These are phyloP conservation scores for Ogataea nakhonphanomensis DNA, from an alignment of 805 yeast species.

Conservation along the genomic window DNA sequence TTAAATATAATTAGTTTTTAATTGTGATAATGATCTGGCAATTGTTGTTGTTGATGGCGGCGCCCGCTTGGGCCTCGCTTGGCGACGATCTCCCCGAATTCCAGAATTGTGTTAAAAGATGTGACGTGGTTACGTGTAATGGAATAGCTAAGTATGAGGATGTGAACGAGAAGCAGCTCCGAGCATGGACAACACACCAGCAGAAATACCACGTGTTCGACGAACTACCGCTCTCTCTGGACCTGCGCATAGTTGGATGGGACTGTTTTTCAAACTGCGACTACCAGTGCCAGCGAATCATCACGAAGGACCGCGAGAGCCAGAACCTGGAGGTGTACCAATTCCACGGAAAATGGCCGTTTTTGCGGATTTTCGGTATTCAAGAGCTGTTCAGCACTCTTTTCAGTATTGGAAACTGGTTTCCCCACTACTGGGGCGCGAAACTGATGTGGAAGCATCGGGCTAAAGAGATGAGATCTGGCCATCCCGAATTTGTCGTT, in stretches of 20 bases:
- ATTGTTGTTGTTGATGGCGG: neutral
- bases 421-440: conserved; percentile 58
- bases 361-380: conserved; percentile 66
- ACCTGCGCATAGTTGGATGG: conserved; percentile 58
- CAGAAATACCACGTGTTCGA: conserved; percentile 37
- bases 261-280: conserved; percentile 80
- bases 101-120: conserved; percentile 50
- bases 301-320: conserved; percentile 53
- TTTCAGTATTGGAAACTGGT: conserved; percentile 69
- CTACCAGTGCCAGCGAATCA: conserved; percentile 81
- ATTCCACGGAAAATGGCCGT: conserved; percentile 99
- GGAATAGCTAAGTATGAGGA: conserved; percentile 24
- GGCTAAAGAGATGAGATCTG: conserved; percentile 16
- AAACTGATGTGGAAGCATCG: conserved; percentile 30
- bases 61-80: conserved; percentile 41
- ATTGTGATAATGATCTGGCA: conserved; percentile 1
- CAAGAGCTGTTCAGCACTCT: conserved; percentile 82
- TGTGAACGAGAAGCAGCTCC: conserved; percentile 24
- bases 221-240: conserved; percentile 38
- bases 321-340: conserved; percentile 61
- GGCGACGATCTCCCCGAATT: conserved; percentile 63
- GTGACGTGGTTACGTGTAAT: conserved; percentile 37
- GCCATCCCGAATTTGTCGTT: conserved; percentile 24
- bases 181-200: conserved; percentile 28
- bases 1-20: neutral